Evolutionary conservation across 2,329 filamentous ascomycete species (phyloP), one percentile per base, ranked within the genome.

Genomic region (Elsinoe fawcettii): DNA sequence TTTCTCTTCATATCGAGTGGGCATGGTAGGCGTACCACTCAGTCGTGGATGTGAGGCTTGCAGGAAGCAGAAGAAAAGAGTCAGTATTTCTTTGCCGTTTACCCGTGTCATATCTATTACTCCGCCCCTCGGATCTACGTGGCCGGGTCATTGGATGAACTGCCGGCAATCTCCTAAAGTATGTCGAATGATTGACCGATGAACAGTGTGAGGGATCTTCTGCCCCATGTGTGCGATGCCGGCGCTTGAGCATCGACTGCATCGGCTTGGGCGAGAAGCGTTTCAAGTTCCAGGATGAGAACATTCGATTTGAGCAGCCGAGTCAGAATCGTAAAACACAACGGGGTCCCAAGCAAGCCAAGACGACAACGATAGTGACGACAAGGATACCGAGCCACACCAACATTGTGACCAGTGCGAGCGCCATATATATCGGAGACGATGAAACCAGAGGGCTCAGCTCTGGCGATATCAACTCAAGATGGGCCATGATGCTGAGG

Each of bases 41-140:
- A 55, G 57, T 34, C 37, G 34, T 34, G 57, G 57, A 47, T 59
- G 57, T 23, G 57, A 59, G 11, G 57, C 51, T 30, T 59, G 57
- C 23, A 44, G 57, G 23, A 56, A 55, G 36, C 57, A 59, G 23
- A 59, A 59, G 34, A 59, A 59, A 32, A 51, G 36, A 16, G 54
- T 56, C n/a, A 56, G 53, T 32, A 14, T 7, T 12, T n/a, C n/a
- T 27, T 37, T 39, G 3, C 25, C 47, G 25, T 51, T 37, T 37
- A 12, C 34, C 4, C 34, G 9, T 37, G 4, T 37, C 34, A 12
- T 7, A n/a, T 37, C 34, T n/a, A 12, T 37, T 37, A 12, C 14
- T 37, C 9, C 5, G 9, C 9, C 34, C 14, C 14, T 37, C 4
- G 34, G 14, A n/a, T 30, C 27, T 30, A 9, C 27, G 27, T 30